Conservation (phyloP, 164 flowering plant genomes). For the Brasenia schreberi region DNA sequence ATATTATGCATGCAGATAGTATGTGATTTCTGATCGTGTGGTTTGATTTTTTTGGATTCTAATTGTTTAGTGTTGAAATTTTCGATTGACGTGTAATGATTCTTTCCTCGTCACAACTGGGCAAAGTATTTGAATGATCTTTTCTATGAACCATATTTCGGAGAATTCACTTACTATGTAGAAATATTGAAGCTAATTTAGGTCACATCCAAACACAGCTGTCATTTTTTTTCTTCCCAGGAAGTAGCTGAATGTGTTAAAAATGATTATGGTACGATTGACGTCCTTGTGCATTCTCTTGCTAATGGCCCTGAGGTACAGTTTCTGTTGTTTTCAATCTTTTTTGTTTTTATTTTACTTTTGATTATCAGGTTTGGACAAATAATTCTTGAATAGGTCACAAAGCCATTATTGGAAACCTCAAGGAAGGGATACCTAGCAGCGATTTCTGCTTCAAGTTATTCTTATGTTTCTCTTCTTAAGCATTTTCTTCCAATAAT, state of each 20-base stretch:
- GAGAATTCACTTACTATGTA: neutral
- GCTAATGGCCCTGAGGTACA: constrained; percentile 98
- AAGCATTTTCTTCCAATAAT: constrained; percentile 89
- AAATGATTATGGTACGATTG: constrained; percentile 90
- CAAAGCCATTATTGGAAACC: constrained; percentile 83
- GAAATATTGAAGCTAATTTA: neutral
- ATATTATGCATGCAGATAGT: no score
- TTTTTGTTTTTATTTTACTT: neutral
- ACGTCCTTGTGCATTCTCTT: constrained; percentile 96
- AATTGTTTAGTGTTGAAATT: no score
- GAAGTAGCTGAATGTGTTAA: constrained; percentile 86
- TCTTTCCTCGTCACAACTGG: no score
- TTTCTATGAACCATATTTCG: no score
- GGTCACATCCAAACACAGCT: neutral
- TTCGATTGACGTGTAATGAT: no score
- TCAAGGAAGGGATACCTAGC: constrained; percentile 93
- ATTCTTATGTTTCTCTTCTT: constrained; percentile 81
- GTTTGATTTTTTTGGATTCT: no score
- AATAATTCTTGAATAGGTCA: constrained; percentile 35
- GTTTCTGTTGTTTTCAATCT: neutral
- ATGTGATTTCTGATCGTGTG: no score
- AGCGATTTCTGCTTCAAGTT: constrained; percentile 92
- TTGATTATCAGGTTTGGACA: neutral
- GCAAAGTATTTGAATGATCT: no score
- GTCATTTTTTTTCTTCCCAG: constrained; percentile 13